Evolutionary conservation across 805 yeast species (phyloP), one percentile per base, ranked within the genome.

Genomic region (Metschnikowia gelsemii): DNA sequence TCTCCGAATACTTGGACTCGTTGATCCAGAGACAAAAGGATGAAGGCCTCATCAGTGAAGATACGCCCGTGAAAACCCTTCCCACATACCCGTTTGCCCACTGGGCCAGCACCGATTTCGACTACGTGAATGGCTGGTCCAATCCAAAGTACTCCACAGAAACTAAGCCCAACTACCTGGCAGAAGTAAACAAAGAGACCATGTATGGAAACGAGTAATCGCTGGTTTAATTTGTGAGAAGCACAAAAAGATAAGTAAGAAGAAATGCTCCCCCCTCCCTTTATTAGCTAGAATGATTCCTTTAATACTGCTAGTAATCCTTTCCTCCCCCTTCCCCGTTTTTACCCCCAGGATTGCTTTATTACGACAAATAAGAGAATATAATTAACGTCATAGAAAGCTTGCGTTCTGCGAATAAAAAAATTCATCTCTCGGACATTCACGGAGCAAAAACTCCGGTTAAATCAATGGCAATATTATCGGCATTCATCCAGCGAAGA

Each of bases 21-120:
- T 61, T 82, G 40, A 75, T 82, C 33, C 61, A 78, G 46, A 68
- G 84, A 39, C 90, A 84, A 58, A 59, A 73, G 12, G 79, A 79
- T 14, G 41, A 64, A 43, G 84, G 84, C 0, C 47, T 82, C 7
- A 81, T 82, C 14, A 55, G 52, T 2, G 70, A 70, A 28, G 82
- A 80, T 16, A 72, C 79, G 0, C 84, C 84, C 2, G 47, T 81
- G 18, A 78, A 72, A 51, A 81, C 87, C 0, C 54, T 73, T 35
- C 77, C 81, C 14, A 64, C 78, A 2, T 81, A 81, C 54, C 87
- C 87, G 24, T 81, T 81, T 66, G 85, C 87, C 2, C 70, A 74
- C 52, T 81, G 74, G 74, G 70, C 60, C 4, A 55, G 66, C 37
- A 65, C 72, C 8, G 68, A 66, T 47, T 69, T 61, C 49, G 72